Evolutionary conservation across 129 eudicot species (phyloP).

Genomic region (Scalesia atractyloides): DNA sequence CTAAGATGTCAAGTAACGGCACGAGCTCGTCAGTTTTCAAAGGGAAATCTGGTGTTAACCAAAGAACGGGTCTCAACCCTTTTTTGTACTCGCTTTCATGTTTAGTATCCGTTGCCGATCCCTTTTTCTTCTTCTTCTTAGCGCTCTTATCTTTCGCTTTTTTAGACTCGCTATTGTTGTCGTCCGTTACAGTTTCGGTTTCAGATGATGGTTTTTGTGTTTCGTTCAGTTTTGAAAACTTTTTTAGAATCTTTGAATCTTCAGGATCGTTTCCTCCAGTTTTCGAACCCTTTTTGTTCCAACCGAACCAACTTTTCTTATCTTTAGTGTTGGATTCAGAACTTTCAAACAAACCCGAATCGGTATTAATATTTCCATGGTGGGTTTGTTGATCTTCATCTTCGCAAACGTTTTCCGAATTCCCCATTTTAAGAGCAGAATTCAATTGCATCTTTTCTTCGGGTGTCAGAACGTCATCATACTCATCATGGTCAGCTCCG

Average conservation of each 20-base stretch:
- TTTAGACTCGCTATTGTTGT: constrained; percentile 57
- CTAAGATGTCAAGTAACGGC: constrained; percentile 88
- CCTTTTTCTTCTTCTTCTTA: constrained; percentile 87
- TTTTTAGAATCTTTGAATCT: constrained; percentile 61
- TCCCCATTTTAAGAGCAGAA: constrained; percentile 76
- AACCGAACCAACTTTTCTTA: constrained; percentile 85
- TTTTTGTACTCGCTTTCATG: constrained; percentile 88
- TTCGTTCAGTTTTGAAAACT: constrained; percentile 61
- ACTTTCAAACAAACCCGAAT: constrained; percentile 47
- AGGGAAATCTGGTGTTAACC: constrained; percentile 92
- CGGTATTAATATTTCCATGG: constrained; percentile 49
- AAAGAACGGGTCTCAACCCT: constrained; percentile 83
- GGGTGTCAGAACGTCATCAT: constrained; percentile 77
- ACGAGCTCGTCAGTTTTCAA: constrained; percentile 80
- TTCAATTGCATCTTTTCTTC: constrained; percentile 77
- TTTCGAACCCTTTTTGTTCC: constrained; percentile 80
- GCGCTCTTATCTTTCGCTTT: constrained; percentile 57
- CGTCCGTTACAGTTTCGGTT: constrained; percentile 51
- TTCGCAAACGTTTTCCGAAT: constrained; percentile 51
- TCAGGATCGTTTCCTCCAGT: constrained; percentile 52
- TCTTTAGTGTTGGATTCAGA: constrained; percentile 60
- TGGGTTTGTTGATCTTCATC: constrained; percentile 59
- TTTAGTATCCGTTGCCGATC: constrained; percentile 51
- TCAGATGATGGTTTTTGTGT: constrained; percentile 60
- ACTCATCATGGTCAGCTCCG: constrained; percentile 58